These are phyloP conservation scores for Asterella californica DNA, from an alignment of 225 moss, liverwort and hornwort species.

Conservation along the genomic window DNA sequence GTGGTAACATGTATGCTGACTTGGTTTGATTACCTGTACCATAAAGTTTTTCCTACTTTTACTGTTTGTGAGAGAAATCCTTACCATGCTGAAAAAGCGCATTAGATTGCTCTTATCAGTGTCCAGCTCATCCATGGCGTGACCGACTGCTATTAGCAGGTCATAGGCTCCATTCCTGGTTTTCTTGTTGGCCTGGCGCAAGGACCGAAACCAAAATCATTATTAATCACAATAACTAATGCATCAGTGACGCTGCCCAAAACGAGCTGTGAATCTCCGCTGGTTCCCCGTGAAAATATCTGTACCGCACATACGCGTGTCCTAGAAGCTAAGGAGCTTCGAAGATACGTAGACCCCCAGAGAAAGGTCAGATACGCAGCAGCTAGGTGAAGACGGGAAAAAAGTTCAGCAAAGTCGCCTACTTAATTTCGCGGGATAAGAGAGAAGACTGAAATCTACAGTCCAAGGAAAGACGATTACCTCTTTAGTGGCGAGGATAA, in stretches of 20 bases:
- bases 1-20: no score
- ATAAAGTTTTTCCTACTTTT: background rate
- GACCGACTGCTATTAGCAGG: conserved; percentile 79
- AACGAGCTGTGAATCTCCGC: background rate
- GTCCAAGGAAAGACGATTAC: conserved; percentile 22
- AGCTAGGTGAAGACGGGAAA: background rate
- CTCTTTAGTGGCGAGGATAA: conserved; percentile 93
- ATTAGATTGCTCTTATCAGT: conserved; percentile 65
- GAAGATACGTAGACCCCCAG: background rate
- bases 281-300: background rate
- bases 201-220: background rate
- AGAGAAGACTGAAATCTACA: background rate
- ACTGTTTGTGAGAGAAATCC: conserved; percentile 1
- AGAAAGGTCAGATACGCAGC: background rate
- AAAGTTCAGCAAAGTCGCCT: no score
- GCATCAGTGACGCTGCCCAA: background rate
- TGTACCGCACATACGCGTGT: background rate
- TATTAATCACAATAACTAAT: background rate
- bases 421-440: background rate
- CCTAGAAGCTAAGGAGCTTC: background rate
- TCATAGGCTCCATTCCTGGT: conserved; percentile 94
- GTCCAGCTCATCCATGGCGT: conserved; percentile 75
- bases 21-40: no score
- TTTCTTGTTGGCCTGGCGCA: conserved; percentile 76
- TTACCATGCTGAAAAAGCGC: conserved; percentile 82